Evolutionary conservation across 768 basidiomycete species (phyloP), one percentile per base, ranked within the genome.

Genomic region (Rhizopogon roseolus): DNA sequence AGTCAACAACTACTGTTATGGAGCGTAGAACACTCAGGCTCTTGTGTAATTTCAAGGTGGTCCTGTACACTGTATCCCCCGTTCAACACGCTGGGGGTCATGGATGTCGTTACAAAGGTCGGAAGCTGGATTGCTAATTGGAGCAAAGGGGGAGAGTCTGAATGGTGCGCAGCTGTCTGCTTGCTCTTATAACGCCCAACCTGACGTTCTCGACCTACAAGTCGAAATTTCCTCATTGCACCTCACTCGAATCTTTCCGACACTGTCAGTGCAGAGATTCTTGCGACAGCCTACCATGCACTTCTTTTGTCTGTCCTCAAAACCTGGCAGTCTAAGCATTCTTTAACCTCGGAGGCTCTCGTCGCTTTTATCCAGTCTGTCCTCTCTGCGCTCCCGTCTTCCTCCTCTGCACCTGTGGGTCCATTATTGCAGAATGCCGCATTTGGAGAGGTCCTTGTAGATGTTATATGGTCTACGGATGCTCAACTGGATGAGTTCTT

Each of bases 401-500:
- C 88, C 19, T 88, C 87, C 5, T 79, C 80, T n/a, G 55, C 63
- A 3, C 64, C 63, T 27, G 58, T 67, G 16, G 57, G 60, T 38
- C 68, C 73, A 44, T 72, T 76, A 10, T 68, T 75, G 7, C 74
- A 77, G 56, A 71, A 69, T 3, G 56, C 70, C 0, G 60, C 76
- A 0, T 81, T 92, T 53, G 85, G 85, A 10, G 89, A 91, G 60
- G 67, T 81, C 43, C 72, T 93, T 3, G 79, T 94, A 19, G 92
- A 94, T 64, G 76, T 88, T 61, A 75, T 91, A 42, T 94, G 92
- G 92, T 79, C 89, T 17, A 66, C 89, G 42, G 92, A 93, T 69
- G 75, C 81, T 37, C 82, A 87, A 58, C 67, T 93, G 54, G 91
- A 93, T 54, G 90, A 91, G 61, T 67, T 84, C 28, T 58, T 86